A percentile compares a stretch with the other conserved stretches of the same genome.
These are phyloP conservation scores for Globisporangium splendens DNA, from an alignment of 352 stramenopile species.

Conservation along the genomic window DNA sequence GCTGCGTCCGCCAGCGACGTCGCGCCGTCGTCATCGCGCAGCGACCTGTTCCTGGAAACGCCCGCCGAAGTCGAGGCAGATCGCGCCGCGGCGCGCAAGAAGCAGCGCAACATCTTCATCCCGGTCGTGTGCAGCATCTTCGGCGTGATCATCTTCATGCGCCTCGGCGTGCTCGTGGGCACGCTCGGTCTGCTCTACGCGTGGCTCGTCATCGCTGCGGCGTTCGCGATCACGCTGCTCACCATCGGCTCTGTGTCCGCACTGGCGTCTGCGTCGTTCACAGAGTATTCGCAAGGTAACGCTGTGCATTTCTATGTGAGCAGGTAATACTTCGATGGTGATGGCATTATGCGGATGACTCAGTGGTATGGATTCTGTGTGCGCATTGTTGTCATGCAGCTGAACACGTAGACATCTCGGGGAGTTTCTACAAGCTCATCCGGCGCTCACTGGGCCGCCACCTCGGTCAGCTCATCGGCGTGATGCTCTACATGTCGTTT, in stretches of 20 bases:
- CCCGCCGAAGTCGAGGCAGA: conserved; percentile 2
- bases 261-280: conserved; percentile 24
- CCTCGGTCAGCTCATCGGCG: conserved; percentile 31
- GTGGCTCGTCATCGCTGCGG: conserved; percentile 21
- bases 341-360: too few species aligned
- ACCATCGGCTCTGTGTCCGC: conserved; percentile 52
- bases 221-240: conserved; percentile 40
- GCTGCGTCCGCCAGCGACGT: too few species aligned
- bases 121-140: conserved; percentile 54
- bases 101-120: conserved; percentile 31
- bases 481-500: conserved; percentile 39
- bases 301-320: neutral
- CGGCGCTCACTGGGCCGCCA: conserved; percentile 21
- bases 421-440: conserved; percentile 29
- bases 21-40: conserved; percentile 1
- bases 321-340: too few species aligned
- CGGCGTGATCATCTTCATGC: conserved; percentile 55
- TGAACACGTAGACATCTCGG: conserved; percentile 10
- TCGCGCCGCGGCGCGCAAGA: conserved; percentile 11
- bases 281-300: conserved; percentile 9
- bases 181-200: conserved; percentile 23
- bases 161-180: conserved; percentile 38
- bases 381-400: neutral
- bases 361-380: neutral
- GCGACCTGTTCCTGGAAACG: neutral